phyloP scores from a whole-genome alignment of 257 asterid genomes.

The Salvia hispanica region DNA sequence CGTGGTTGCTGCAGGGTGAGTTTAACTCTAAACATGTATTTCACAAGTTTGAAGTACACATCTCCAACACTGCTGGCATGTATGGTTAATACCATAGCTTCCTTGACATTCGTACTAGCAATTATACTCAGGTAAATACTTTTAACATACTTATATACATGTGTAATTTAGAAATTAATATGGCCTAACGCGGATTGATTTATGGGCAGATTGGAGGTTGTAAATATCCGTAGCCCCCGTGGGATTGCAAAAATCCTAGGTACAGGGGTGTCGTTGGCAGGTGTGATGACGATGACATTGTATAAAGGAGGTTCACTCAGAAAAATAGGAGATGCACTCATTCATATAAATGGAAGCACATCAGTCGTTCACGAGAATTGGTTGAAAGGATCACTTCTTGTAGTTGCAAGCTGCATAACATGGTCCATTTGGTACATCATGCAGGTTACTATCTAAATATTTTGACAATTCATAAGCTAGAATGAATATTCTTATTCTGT shows the following conservation, averaged over 20 bases:
- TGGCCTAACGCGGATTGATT: not conserved
- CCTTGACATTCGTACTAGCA: constrained; percentile 70
- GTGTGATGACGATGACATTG: constrained; percentile 67
- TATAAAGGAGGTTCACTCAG: constrained; percentile 61
- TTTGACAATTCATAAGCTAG: too few species aligned
- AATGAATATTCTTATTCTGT: too few species aligned
- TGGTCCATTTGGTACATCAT: constrained; percentile 72
- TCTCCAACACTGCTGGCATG: constrained; percentile 73
- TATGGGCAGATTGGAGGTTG: constrained; percentile 60
- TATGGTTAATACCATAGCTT: constrained; percentile 65
- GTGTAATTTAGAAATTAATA: not conserved
- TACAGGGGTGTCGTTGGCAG: constrained; percentile 63
- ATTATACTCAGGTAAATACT: constrained; percentile 60
- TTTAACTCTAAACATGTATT: constrained; percentile 72
- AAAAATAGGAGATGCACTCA: constrained; percentile 44
- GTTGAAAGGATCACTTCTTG: constrained; percentile 63
- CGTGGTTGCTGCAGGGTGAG: constrained; percentile 48
- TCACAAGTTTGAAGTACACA: constrained; percentile 58
- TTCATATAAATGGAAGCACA: constrained; percentile 45
- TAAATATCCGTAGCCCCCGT: constrained; percentile 47
- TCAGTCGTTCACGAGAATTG: constrained; percentile 46
- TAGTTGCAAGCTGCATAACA: constrained; percentile 66
- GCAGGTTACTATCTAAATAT: constrained; percentile 49
- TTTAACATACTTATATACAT: too few species aligned
- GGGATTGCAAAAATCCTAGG: constrained; percentile 67